phyloP scores from a whole-genome alignment of 1,284 basidiomycete species.

The Pholiota adiposa region DNA sequence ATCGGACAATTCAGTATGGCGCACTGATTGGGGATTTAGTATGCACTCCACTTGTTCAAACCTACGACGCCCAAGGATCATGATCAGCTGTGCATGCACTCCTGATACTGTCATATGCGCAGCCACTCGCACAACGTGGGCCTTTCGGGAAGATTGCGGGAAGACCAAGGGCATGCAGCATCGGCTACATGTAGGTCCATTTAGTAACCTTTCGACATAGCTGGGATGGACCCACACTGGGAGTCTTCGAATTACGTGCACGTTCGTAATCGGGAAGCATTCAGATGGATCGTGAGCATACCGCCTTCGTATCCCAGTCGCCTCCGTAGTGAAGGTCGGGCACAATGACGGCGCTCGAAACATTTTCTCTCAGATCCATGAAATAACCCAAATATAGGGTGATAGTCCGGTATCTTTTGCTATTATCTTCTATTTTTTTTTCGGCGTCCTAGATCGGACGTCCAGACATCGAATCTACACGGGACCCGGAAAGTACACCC shows the following conservation, averaged over 20 bases:
- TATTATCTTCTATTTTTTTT: neutral
- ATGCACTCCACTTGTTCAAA: neutral
- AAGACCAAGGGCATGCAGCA: no score
- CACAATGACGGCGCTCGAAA: neutral
- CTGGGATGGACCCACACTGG: neutral
- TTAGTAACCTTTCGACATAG: neutral
- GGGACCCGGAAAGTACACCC: neutral
- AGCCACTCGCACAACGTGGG: neutral
- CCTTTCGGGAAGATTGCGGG: neutral
- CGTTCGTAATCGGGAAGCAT: no score
- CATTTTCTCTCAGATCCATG: neutral
- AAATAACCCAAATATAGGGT: neutral
- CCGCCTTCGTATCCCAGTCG: no score
- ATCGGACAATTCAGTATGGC: neutral
- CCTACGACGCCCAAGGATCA: constrained; percentile 1
- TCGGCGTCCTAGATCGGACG: neutral
- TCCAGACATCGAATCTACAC: neutral
- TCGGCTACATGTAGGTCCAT: neutral
- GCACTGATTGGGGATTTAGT: neutral
- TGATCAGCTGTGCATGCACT: neutral
- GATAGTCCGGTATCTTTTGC: neutral
- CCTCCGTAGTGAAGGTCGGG: neutral
- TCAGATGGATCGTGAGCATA: no score
- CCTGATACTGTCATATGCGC: neutral
- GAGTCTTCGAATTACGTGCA: neutral